Evolutionary conservation across 371 early-diverging fungal genomes (phyloP).

Genomic region (Dichotomocladium elegans): DNA sequence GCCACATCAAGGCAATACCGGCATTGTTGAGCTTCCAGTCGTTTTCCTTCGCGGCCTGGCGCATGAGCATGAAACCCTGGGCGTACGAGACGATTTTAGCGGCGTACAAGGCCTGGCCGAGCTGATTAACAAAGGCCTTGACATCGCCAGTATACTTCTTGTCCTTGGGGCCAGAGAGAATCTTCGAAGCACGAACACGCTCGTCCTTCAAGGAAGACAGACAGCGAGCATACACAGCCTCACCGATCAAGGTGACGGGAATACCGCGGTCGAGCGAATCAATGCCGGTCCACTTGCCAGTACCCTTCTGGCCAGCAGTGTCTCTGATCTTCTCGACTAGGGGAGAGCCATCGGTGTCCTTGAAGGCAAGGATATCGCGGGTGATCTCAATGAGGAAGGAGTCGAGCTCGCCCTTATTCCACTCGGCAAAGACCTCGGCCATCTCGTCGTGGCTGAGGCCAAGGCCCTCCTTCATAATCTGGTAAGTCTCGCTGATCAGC

Average conservation of each 20-base stretch:
- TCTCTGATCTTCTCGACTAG: slow-evolving; percentile 96
- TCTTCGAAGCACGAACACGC: slow-evolving; percentile 86
- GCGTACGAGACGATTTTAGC: slow-evolving; percentile 98
- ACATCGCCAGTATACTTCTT: slow-evolving; percentile 79
- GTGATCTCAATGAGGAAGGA: slow-evolving; percentile 98
- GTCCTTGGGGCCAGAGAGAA: slow-evolving; percentile 72
- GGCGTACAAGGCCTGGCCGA: slow-evolving; percentile 92
- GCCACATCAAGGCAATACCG: slow-evolving; percentile 98
- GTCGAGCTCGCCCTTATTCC: slow-evolving; percentile 95
- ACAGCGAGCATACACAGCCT: slow-evolving; percentile 97
- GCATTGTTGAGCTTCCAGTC: slow-evolving; percentile 96
- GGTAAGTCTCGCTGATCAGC: slow-evolving; percentile 96
- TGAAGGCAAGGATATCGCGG: slow-evolving; percentile 87
- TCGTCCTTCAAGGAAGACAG: slow-evolving; percentile 94
- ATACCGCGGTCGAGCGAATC: slow-evolving; percentile 91
- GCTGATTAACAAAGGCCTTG: slow-evolving; percentile 78
- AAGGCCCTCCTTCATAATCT: slow-evolving; percentile 84
- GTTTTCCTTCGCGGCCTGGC: slow-evolving; percentile 89
- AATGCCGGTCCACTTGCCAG: slow-evolving; percentile 98
- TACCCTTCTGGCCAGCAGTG: slow-evolving; percentile 98
- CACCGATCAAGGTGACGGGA: slow-evolving; percentile 95
- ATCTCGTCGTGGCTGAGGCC: slow-evolving; percentile 84
- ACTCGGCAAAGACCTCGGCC: slow-evolving; percentile 82
- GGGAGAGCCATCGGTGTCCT: slow-evolving; percentile 81
- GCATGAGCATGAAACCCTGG: slow-evolving; percentile 99